phyloP scores from a whole-genome alignment of 1,284 basidiomycete species.

The Athelia sp. region DNA sequence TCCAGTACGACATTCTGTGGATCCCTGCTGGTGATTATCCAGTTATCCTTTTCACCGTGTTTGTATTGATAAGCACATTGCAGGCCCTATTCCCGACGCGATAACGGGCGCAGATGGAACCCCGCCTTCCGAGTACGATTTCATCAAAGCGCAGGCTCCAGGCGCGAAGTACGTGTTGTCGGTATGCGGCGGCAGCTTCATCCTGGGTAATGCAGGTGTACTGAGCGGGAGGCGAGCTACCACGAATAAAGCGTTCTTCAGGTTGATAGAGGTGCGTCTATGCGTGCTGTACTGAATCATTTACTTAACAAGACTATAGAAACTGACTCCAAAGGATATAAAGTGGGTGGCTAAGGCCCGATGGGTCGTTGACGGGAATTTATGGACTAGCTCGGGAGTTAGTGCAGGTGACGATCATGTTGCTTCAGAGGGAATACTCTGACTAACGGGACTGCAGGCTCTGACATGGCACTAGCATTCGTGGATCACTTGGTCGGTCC shows the following conservation, averaged over 20 bases:
- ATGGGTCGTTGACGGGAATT: constrained; percentile 29
- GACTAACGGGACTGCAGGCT: constrained; percentile 8
- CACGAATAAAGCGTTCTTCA: constrained; percentile 20
- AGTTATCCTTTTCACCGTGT: background rate
- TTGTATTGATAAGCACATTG: background rate
- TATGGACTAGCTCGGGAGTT: constrained; percentile 27
- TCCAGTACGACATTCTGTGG: background rate
- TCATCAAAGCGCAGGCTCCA: constrained; percentile 18
- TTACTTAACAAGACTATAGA: constrained; percentile 8
- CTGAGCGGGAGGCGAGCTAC: constrained; percentile 22
- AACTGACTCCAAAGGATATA: constrained; percentile 16
- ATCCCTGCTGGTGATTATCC: background rate
- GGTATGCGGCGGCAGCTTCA: constrained; percentile 19
- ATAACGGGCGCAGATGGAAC: too few relatives aligned
- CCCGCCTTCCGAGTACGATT: too few relatives aligned
- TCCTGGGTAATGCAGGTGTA: constrained; percentile 19
- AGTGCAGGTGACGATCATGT: constrained; percentile 17
- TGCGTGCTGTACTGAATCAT: background rate
- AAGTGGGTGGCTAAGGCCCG: constrained; percentile 25
- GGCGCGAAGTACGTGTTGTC: constrained; percentile 19
- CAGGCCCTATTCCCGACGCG: too few relatives aligned
- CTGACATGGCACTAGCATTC: constrained; percentile 25
- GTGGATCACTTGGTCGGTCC: constrained; percentile 15
- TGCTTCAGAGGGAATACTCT: background rate
- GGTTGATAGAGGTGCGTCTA: constrained; percentile 12